Evolutionary conservation across 768 basidiomycete species (phyloP).

Genomic region (Cyclocybe aegerita): DNA sequence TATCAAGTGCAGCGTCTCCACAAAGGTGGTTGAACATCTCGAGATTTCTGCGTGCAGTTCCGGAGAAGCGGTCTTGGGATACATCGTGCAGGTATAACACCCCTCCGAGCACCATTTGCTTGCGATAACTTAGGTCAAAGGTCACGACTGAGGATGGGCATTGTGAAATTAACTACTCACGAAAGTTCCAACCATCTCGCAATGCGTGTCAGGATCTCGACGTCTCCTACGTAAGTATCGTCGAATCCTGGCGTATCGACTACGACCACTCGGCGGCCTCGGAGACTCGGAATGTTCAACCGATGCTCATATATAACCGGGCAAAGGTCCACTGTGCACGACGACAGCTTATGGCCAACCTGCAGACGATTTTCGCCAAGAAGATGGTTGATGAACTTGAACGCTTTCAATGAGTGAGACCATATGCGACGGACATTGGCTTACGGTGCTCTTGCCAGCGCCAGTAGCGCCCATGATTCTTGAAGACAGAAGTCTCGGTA

Average conservation of each 20-base stretch:
- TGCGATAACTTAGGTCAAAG: neutral
- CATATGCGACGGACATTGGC: neutral
- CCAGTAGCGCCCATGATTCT: slow-evolving; percentile 8
- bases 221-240: neutral
- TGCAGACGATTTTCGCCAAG: neutral
- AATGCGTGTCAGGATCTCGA: neutral
- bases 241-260: slow-evolving; percentile 12
- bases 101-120: slow-evolving; percentile 3
- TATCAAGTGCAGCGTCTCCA: neutral
- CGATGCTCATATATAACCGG: neutral
- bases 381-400: slow-evolving; percentile 9
- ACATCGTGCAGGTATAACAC: neutral
- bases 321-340: neutral
- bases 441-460: slow-evolving; percentile 10
- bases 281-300: neutral
- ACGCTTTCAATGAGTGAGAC: neutral
- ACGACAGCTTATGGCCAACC: slow-evolving; percentile 4
- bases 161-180: neutral
- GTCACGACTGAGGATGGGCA: neutral
- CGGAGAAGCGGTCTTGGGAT: neutral
- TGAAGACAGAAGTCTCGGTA: neutral
- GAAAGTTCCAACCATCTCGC: neutral
- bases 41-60: neutral
- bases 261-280: neutral
- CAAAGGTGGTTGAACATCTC: slow-evolving; percentile 3